phyloP scores from a whole-genome alignment of 2,329 filamentous ascomycete genomes.

The Scopulariopsis brevicaulis region DNA sequence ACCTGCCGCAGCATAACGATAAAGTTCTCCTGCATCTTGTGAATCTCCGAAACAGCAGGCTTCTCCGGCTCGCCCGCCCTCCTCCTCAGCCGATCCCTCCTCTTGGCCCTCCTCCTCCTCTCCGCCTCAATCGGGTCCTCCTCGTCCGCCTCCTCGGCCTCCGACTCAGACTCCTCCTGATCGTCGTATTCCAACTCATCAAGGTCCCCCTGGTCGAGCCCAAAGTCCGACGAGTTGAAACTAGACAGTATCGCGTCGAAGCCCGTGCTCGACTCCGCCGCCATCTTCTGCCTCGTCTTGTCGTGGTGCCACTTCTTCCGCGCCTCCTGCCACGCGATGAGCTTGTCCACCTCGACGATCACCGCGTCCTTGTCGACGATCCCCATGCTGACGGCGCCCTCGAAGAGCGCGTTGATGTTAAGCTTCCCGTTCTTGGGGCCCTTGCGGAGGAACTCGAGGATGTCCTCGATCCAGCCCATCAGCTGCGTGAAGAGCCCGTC shows the following conservation, averaged over 20 bases:
- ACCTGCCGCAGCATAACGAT: conserved; percentile 72
- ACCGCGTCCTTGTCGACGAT: conserved; percentile 61
- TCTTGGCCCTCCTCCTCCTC: conserved; percentile 62
- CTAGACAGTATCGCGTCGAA: conserved; percentile 37
- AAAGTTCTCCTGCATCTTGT: conserved; percentile 72
- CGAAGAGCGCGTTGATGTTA: conserved; percentile 89
- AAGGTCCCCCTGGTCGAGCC: conserved; percentile 75
- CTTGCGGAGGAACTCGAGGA: conserved; percentile 82
- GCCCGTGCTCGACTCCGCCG: conserved; percentile 51
- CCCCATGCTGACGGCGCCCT: conserved; percentile 59
- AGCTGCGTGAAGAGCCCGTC: conserved; percentile 92
- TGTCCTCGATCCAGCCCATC: conserved; percentile 95
- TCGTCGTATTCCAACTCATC: conserved; percentile 78
- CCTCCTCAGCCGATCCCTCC: conserved; percentile 68
- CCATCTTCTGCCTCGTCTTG: conserved; percentile 99
- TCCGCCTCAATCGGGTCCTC: conserved; percentile 83
- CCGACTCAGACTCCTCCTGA: conserved; percentile 43
- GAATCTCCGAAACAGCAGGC: conserved; percentile 65
- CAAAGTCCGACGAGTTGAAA: conserved; percentile 81
- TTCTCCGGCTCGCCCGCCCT: conserved; percentile 78
- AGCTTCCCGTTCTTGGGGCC: conserved; percentile 78
- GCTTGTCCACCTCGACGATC: conserved; percentile 67
- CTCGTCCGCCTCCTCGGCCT: conserved; percentile 65
- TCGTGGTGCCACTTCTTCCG: conserved; percentile 97
- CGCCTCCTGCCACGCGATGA: conserved; percentile 90